phyloP scores from a whole-genome alignment of 2,329 filamentous ascomycete genomes.

The Aspergillus persii region DNA sequence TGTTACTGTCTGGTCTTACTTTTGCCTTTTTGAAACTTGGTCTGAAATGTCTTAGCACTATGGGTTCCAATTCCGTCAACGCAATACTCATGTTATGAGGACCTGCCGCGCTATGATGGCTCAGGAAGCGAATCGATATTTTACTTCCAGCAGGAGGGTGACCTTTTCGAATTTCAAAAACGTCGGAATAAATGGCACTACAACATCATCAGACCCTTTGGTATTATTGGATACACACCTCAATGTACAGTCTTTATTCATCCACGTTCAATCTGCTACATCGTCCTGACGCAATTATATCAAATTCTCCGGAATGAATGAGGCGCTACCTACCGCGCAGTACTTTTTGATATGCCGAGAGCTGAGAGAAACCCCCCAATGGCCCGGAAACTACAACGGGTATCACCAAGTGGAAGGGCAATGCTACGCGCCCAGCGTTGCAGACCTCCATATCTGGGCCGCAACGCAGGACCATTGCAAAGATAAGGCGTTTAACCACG shows the following conservation, averaged over 20 bases:
- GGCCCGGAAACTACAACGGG: slow-evolving; percentile 1
- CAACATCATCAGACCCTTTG: slow-evolving; percentile 5
- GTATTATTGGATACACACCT: slow-evolving; percentile 5
- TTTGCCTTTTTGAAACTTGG: too few relatives aligned
- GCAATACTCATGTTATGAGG: background rate
- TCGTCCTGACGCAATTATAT: too few relatives aligned
- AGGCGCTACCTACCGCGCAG: slow-evolving; percentile 1
- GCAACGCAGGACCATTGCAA: background rate
- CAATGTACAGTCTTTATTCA: background rate
- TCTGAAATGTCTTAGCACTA: background rate
- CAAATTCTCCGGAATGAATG: slow-evolving; percentile 6
- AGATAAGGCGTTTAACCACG: slow-evolving; percentile 7
- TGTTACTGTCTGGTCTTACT: too few relatives aligned
- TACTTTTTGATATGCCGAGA: slow-evolving; percentile 6
- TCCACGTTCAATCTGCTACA: background rate
- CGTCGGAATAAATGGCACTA: background rate
- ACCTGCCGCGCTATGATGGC: background rate
- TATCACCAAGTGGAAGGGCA: slow-evolving; percentile 3
- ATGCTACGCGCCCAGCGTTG: slow-evolving; percentile 3
- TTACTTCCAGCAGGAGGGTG: slow-evolving; percentile 6
- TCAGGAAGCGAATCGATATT: background rate
- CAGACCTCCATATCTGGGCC: slow-evolving; percentile 6
- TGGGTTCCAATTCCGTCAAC: background rate
- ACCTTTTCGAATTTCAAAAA: background rate
- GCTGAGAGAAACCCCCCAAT: background rate